A percentile compares a stretch with the other conserved stretches of the same genome.
These are phyloP conservation scores for Phaeomoniella chlamydospora DNA, from an alignment of 2,329 filamentous ascomycete species.

Conservation along the genomic window DNA sequence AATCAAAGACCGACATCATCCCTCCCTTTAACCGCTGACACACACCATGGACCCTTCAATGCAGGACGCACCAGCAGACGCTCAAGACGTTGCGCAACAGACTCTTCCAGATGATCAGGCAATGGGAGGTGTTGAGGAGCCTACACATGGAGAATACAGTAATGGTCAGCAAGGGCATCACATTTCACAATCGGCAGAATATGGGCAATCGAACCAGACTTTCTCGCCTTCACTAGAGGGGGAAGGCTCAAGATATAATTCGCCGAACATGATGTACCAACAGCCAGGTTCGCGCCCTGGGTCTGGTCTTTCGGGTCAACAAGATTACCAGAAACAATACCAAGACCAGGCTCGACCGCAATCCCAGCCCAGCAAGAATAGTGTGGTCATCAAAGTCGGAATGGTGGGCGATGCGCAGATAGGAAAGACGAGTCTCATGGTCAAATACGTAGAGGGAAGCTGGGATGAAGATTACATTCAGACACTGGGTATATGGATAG, in stretches of 20 bases:
- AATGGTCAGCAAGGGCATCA: conserved; percentile 35
- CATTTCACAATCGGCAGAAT: conserved; percentile 27
- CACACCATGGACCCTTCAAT: not conserved
- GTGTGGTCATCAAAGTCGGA: conserved; percentile 95
- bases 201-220: conserved; percentile 22
- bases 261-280: conserved; percentile 25
- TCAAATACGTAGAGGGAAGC: conserved; percentile 98
- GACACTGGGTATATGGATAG: conserved; percentile 54
- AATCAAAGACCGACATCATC: not conserved
- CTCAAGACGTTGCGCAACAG: not conserved
- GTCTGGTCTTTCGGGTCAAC: conserved; percentile 30
- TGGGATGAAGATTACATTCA: conserved; percentile 99
- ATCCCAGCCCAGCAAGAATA: conserved; percentile 29
- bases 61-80: not conserved
- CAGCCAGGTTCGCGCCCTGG: conserved; percentile 30
- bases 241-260: conserved; percentile 26
- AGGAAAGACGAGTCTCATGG: conserved; percentile 97
- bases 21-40: not conserved
- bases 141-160: conserved; percentile 15
- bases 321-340: conserved; percentile 31
- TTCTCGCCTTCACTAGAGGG: conserved; percentile 32
- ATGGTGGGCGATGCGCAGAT: conserved; percentile 99
- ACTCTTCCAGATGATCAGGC: conserved; percentile 20
- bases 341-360: conserved; percentile 26
- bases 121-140: conserved; percentile 8